A percentile compares a stretch with the other conserved stretches of the same genome.
Evolutionary conservation across 352 stramenopile species (phyloP).

Genomic region (Phytophthora syringae): DNA sequence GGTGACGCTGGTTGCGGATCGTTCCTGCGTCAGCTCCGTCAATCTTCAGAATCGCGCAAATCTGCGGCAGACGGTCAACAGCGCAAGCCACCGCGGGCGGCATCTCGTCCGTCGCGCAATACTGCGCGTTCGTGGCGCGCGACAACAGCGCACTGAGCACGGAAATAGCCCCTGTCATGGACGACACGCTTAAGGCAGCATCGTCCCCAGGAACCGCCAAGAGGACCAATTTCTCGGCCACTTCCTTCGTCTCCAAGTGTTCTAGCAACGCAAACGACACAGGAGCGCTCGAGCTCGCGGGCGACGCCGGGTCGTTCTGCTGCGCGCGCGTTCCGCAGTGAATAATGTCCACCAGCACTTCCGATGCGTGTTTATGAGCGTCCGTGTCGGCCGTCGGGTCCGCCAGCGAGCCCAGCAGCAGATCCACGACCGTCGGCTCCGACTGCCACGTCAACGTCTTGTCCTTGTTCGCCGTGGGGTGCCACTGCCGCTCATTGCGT

Average conservation of each 20-base stretch:
- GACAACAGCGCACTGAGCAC: constrained; percentile 81
- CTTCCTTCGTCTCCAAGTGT: constrained; percentile 77
- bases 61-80: constrained; percentile 64
- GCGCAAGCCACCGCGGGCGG: constrained; percentile 60
- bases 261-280: constrained; percentile 78
- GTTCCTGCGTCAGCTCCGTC: constrained; percentile 70
- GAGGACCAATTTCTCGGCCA: constrained; percentile 72
- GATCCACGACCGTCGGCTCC: constrained; percentile 73
- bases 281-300: constrained; percentile 54
- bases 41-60: constrained; percentile 67
- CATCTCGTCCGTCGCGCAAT: constrained; percentile 69
- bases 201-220: constrained; percentile 54
- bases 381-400: constrained; percentile 65
- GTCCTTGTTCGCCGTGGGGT: constrained; percentile 70
- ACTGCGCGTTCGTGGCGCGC: constrained; percentile 79
- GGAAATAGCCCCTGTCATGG: constrained; percentile 82
- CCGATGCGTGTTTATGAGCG: constrained; percentile 84
- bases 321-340: constrained; percentile 82
- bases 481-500: constrained; percentile 52
- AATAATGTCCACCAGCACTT: constrained; percentile 88
- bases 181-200: constrained; percentile 53
- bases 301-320: constrained; percentile 72
- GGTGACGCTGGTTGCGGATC: constrained; percentile 77
- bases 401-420: constrained; percentile 64
- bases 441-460: constrained; percentile 81